A percentile compares a stretch with the other conserved stretches of the same genome.
Conservation (phyloP, 306 rosid species). For the Dalbergia oliveri region DNA sequence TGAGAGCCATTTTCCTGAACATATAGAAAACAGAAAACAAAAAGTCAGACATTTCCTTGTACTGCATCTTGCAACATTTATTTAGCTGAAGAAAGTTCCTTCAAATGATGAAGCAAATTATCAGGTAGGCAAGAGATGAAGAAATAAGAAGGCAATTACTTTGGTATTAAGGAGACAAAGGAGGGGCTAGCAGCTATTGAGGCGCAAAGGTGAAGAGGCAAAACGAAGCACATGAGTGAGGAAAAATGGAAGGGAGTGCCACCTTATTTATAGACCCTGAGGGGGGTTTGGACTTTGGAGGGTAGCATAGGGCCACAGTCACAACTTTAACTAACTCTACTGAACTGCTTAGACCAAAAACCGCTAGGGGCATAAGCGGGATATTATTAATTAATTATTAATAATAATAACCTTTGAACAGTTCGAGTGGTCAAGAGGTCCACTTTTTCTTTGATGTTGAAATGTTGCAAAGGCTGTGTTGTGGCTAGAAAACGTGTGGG, state of each 20-base stretch:
- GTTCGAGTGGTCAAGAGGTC: not conserved
- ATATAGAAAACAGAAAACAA: not conserved
- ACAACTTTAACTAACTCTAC: constrained; percentile 46
- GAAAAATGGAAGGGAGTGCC: constrained; percentile 33
- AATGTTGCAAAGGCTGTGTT: constrained; percentile 46
- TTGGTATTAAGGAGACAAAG: constrained; percentile 33
- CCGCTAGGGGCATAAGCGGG: constrained; percentile 37
- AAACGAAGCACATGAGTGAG: constrained; percentile 53
- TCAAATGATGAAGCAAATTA: constrained; percentile 21
- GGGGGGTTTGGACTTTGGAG: constrained; percentile 14
- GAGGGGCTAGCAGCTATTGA: not conserved
- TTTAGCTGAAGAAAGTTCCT: not conserved
- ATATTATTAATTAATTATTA: not conserved
- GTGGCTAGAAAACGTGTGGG: constrained; percentile 59
- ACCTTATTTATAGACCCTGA: constrained; percentile 61
- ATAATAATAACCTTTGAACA: not conserved
- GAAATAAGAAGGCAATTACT: constrained; percentile 50
- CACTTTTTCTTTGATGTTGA: not conserved
- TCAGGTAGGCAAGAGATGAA: constrained; percentile 17
- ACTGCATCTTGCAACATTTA: not conserved
- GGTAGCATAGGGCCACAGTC: constrained; percentile 40
- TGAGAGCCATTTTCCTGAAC: constrained; percentile 72
- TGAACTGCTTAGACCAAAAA: constrained; percentile 49
- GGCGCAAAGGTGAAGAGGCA: not conserved
- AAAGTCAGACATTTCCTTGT: constrained; percentile 41